Percentiles rank a stretch among this genome's conserved stretches.
Evolutionary conservation across 768 basidiomycete species (phyloP).

Genomic region (Mycena floridula): DNA sequence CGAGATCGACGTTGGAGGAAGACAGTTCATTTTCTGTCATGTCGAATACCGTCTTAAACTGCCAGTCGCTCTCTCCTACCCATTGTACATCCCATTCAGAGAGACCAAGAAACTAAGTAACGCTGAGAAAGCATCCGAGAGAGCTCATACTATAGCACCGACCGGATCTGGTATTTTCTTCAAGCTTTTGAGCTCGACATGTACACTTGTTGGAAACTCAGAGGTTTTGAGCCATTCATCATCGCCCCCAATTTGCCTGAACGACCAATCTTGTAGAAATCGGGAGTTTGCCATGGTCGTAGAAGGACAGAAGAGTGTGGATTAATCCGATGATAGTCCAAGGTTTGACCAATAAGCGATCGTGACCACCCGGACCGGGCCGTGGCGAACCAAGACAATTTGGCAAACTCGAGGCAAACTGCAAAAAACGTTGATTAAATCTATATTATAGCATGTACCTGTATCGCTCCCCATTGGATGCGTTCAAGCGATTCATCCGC

Average conservation of each 20-base stretch:
- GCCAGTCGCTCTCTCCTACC: slow-evolving; percentile 86
- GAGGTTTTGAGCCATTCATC: slow-evolving; percentile 64
- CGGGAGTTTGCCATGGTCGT: no score
- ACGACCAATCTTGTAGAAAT: no score
- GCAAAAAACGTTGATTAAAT: no score
- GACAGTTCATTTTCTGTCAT: slow-evolving; percentile 41
- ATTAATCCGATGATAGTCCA: no score
- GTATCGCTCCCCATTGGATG: slow-evolving; percentile 27
- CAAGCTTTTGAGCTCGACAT: slow-evolving; percentile 74
- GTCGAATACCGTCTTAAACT: slow-evolving; percentile 64
- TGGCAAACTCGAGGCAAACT: no score
- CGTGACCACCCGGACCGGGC: no score
- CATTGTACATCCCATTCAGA: slow-evolving; percentile 92
- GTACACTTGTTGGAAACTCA: slow-evolving; percentile 78
- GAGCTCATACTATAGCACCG: slow-evolving; percentile 17
- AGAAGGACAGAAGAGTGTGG: no score
- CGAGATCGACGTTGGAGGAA: slow-evolving; percentile 54
- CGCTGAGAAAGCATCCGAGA: neutral
- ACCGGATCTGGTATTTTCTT: slow-evolving; percentile 82
- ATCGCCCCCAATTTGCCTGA: no score
- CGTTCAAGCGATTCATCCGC: slow-evolving; percentile 36
- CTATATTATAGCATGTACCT: slow-evolving; percentile 38
- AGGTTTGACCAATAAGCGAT: no score
- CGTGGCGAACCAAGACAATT: no score
- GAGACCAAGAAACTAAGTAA: slow-evolving; percentile 61